Base-by-base conservation (phyloP, 2,329 filamentous ascomycete genomes). In the Pyrenochaeta sp. region DNA sequence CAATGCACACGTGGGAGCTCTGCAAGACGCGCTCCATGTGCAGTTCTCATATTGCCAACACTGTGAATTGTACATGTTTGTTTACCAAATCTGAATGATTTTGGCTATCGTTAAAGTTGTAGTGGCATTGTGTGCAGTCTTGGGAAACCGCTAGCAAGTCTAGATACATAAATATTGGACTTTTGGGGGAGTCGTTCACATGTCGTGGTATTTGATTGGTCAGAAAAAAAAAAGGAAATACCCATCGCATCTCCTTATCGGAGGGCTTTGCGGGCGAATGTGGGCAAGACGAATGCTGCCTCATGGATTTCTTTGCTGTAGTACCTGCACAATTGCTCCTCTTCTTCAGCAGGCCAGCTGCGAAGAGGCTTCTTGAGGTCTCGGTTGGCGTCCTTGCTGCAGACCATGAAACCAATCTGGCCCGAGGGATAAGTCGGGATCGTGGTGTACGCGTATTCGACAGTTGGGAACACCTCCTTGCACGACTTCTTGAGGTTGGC, bases 391-490 rank as follows among this genome's bases (percentile, higher is more conserved):
- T 98, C 94, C 87, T 99, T 98, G 89, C 85, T 91, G 88, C 95
- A 98, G 75, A 99, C 91, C 93, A 99, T 97, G 89, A 99, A 99
- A 76, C 95, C 95, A 74, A 99, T 99, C 84, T 99, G 95, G 76
- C 95, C 95, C 51, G 92, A 96, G 65, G 95, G 95, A 85, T 99
- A 99, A 75, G 95, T 99, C 55, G 95, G 95, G 79, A 99, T 99
- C 72, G 94, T 98, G 74, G 94, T 98, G 87, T 97, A 99, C 70
- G 91, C 95, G 82, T 98, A 99, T 83, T 99, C 95, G 78, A 90
- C 95, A 60, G 91, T 91, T 63, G 95, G 93, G 89, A 99, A 99
- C 79, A 99, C 91, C 79, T 95, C 90, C 79, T 90, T 90, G 90
- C 94, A 97, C 75, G 92, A 87, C 85, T 97, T 93, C 87, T 97